A percentile compares a stretch with the other conserved stretches of the same genome.
Conservation (phyloP, 768 basidiomycete genomes). For the Rhizopogon roseolus region DNA sequence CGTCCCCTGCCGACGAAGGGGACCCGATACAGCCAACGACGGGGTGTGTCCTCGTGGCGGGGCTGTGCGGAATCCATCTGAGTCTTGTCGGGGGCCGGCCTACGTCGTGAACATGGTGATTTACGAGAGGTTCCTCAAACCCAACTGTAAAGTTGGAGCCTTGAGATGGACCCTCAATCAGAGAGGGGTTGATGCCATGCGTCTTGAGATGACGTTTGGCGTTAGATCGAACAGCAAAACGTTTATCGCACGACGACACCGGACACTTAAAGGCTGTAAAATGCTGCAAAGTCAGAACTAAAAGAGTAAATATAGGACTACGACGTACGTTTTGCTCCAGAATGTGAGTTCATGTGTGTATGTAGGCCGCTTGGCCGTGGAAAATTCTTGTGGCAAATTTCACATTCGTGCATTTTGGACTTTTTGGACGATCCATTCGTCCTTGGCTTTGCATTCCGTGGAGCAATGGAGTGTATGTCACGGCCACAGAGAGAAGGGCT, state of each 20-base stretch:
- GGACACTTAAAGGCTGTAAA: conserved; percentile 37
- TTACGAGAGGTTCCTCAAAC: conserved; percentile 42
- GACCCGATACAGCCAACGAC: conserved; percentile 24
- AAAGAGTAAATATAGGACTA: background rate
- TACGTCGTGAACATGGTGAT: conserved; percentile 32
- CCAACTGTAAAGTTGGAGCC: conserved; percentile 31
- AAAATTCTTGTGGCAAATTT: conserved; percentile 39
- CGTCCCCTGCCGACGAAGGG: conserved; percentile 7
- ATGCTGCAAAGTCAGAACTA: conserved; percentile 3
- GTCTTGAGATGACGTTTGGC: conserved; percentile 77
- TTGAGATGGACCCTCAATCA: conserved; percentile 12
- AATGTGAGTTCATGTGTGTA: conserved; percentile 52
- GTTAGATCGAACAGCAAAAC: conserved; percentile 77
- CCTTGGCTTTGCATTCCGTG: background rate
- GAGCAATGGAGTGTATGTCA: background rate
- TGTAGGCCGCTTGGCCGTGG: conserved; percentile 47
- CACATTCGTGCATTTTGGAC: conserved; percentile 47
- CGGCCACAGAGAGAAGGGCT: conserved; percentile 10
- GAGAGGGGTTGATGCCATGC: conserved; percentile 47
- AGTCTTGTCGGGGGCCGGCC: conserved; percentile 31
- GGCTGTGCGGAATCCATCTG: conserved; percentile 38
- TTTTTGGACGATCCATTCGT: conserved; percentile 24
- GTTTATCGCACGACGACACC: conserved; percentile 56
- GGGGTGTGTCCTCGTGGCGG: conserved; percentile 20
- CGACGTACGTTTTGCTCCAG: conserved; percentile 43